Conservation (phyloP, 176 grass and related monocot genomes). For the Oryza punctata region DNA sequence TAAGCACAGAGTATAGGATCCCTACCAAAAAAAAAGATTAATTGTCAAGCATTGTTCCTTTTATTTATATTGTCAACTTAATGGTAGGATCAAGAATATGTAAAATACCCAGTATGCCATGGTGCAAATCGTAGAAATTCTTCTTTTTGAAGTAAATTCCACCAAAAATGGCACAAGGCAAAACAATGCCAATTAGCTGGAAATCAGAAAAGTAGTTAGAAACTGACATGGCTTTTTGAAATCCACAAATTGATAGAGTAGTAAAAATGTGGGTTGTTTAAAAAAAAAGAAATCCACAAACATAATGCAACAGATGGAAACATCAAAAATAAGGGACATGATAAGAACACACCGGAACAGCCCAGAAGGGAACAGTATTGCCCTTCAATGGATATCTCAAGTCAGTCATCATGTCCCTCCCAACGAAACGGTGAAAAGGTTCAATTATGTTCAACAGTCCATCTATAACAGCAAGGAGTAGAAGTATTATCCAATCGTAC, state of each 20-base stretch:
- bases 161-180: conserved; percentile 59
- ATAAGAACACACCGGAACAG: conserved; percentile 65
- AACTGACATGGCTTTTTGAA: background rate
- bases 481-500: conserved; percentile 90
- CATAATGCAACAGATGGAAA: conserved; percentile 26
- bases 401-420: conserved; percentile 88
- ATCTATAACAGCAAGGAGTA: conserved; percentile 65
- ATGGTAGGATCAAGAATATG: conserved; percentile 12
- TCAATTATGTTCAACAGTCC: conserved; percentile 72
- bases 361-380: conserved; percentile 86
- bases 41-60: background rate
- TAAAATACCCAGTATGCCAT: conserved; percentile 85
- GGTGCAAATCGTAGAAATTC: conserved; percentile 93
- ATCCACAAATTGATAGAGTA: too few relatives aligned
- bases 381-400: conserved; percentile 76
- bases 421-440: conserved; percentile 84
- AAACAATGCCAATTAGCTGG: conserved; percentile 78
- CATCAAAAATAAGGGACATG: conserved; percentile 25
- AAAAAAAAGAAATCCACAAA: background rate
- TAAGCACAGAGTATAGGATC: conserved; percentile 89
- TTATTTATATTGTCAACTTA: background rate
- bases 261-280: too few relatives aligned
- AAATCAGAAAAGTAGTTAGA: conserved; percentile 35
- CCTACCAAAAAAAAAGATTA: conserved; percentile 53
- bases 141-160: conserved; percentile 91